A percentile compares a stretch with the other conserved stretches of the same genome.
Evolutionary conservation across 306 rosid species (phyloP).

Genomic region (Malus sieversii): DNA sequence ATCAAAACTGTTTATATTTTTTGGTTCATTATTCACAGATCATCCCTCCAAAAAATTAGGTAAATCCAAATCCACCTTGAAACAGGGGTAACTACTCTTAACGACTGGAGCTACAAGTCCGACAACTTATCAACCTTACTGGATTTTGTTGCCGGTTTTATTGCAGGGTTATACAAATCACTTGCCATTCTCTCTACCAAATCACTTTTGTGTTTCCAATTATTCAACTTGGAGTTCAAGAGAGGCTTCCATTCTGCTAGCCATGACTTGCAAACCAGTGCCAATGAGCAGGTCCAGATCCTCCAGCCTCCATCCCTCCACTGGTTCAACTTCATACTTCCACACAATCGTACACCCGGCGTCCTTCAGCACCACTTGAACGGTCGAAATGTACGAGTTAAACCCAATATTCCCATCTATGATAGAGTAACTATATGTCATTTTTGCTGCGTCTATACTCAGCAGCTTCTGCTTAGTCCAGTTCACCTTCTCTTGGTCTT

Average conservation of each 20-base stretch:
- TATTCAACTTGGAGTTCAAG: slow-evolving; percentile 1
- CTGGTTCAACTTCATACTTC: slow-evolving; percentile 51
- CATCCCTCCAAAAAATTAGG: no score
- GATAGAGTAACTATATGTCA: slow-evolving; percentile 24
- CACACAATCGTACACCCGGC: slow-evolving; percentile 40
- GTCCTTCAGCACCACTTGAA: slow-evolving; percentile 16
- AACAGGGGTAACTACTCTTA: no score
- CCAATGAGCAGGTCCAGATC: slow-evolving; percentile 33
- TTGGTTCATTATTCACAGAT: no score
- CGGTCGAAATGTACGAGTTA: slow-evolving; percentile 29
- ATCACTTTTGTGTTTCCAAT: neutral
- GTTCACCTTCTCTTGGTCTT: slow-evolving; percentile 10
- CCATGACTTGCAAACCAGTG: slow-evolving; percentile 43
- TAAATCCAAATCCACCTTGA: no score
- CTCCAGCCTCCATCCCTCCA: slow-evolving; percentile 41
- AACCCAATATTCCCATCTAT: slow-evolving; percentile 56
- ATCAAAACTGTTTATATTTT: no score
- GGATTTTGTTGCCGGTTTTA: no score
- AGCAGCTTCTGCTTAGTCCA: slow-evolving; percentile 56
- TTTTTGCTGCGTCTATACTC: slow-evolving; percentile 22
- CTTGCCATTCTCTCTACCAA: no score
- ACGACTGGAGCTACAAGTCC: no score
- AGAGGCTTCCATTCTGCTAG: slow-evolving; percentile 41
- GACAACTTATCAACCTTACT: no score
- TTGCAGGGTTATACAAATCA: no score